These are phyloP conservation scores for Penicillium sp. DNA, from an alignment of 2,329 filamentous ascomycete genomes.

Conservation along the genomic window DNA sequence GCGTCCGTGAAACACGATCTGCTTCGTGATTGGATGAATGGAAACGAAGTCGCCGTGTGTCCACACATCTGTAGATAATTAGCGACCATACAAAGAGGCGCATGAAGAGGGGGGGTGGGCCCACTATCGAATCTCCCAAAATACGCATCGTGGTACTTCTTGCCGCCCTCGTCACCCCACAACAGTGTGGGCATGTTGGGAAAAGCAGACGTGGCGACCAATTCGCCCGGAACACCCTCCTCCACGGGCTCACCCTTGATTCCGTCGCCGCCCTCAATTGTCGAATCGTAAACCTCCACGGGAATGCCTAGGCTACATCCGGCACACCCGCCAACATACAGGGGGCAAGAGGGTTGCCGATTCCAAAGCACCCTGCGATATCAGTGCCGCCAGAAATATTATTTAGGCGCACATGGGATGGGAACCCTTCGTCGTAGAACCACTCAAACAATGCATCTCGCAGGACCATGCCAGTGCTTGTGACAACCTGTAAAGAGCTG, in stretches of 20 bases:
- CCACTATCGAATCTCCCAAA: conserved; percentile 23
- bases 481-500: conserved; percentile 60
- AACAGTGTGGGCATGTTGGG: conserved; percentile 73
- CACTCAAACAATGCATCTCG: conserved; percentile 76
- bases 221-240: conserved; percentile 68
- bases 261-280: conserved; percentile 27
- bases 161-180: conserved; percentile 54
- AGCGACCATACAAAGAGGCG: neutral
- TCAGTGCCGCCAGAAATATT: conserved; percentile 37
- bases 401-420: conserved; percentile 61
- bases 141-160: conserved; percentile 51
- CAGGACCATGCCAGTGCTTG: conserved; percentile 78
- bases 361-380: conserved; percentile 31
- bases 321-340: conserved; percentile 59
- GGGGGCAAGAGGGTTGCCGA: conserved; percentile 64
- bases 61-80: conserved; percentile 60
- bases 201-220: conserved; percentile 70
- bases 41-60: conserved; percentile 79
- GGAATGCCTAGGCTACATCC: conserved; percentile 54
- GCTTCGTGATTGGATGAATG: conserved; percentile 66
- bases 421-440: conserved; percentile 74
- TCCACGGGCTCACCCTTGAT: conserved; percentile 53
- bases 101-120: neutral
- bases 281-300: conserved; percentile 60
- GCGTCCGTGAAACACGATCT: conserved; percentile 39